Base-by-base conservation (phyloP, 2,329 filamentous ascomycete genomes). In the Calonectria hongkongensis region DNA sequence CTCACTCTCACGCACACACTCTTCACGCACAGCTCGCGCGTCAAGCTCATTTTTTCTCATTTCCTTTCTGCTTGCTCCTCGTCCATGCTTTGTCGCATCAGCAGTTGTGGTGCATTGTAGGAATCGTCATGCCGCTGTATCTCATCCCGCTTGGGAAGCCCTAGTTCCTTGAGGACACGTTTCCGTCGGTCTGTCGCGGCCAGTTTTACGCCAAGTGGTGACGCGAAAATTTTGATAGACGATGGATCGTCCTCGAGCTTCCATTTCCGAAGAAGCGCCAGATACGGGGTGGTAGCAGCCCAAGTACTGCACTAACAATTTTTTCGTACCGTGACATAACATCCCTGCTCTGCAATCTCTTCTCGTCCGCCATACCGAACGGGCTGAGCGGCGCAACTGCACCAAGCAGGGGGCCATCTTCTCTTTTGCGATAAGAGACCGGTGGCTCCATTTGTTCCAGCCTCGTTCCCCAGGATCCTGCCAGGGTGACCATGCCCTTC, bases 251-350 rank as follows among this genome's bases (percentile, higher is more conserved):
- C 79, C 79, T 80, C 75, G 50, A 51, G 73, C 70, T 81, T 79
- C 82, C 75, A 79, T 68, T 75, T 78, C 75, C 74, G 75, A 76
- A 68, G 75, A 75, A 70, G 75, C 78, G 77, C 74, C 74, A 74
- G 74, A 76, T 75, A 60, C 68, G 54, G 63, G 72, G 71, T 66
- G 64, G 70, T 71, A 66, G 75, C 73, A 48, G 50, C 68, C 66
- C 66, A 85, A 77, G 84, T 85, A 85, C 77, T 80, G 54, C 83
- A 73, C 78, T 85, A 85, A 85, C 83, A 85, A 84, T 84, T 84
- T 80, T 60, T 65, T 66, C 48, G 63, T 73, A 58, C 45, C 36
- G 50, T 25, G 36, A 77, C 76, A 68, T 21, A 30, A 56, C 48
- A 54, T 45, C 45, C 71, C 70, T 58, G 51, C 58, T 27, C 58